Base-by-base conservation (phyloP, 495 filamentous ascomycete genomes). In the Mycothermus thermophilus region DNA sequence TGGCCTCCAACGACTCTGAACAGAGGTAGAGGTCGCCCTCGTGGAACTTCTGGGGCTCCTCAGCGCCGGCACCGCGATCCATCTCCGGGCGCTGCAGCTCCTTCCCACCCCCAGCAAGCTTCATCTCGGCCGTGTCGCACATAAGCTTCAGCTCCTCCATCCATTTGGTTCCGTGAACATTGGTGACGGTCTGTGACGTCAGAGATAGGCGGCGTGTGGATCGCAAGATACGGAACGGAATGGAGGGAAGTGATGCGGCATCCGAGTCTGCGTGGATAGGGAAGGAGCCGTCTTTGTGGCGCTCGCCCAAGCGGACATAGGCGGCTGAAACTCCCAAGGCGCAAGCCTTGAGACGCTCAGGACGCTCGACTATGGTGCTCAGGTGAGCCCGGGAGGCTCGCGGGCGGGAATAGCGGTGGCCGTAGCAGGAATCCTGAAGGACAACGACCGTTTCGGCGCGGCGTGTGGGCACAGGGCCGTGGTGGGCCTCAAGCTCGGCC, bases 371-470 rank as follows among this genome's bases (percentile, higher is more conserved):
- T 30, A 96, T 88, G 26, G 71, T 77, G 33, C 51, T 72, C 0
- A 96, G 64, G 3, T 63, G 65, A 3, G 61, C 63, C 34, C 72
- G 75, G 2, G 71, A 73, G 0, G 79, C 74, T 24, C 78, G 74
- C n/a, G 83, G 84, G 15, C 90, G 71, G 9, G 84, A 80, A 49
- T 71, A 96, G 1, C 82, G 76, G 54, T 97, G 90, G 8, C 84
- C 85, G 46, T 95, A 97, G 60, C 88, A 93, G 32, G 78, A 75
- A 55, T 97, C 92, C 38, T 96, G 83, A 3, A 96, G 50, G 20
- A 97, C 69, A 8, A 93, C 85, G 2, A 88, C 54, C 0, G 83
- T 83, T 46, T 82, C 75, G 15, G 79, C 58, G 26, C 47, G 51
- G 12, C 54, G 40, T 8, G 57, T 47, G 8, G 66, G 47, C 26